These are phyloP conservation scores for Alternaria arbusti DNA, from an alignment of 2,329 filamentous ascomycete genomes.

Conservation along the genomic window DNA sequence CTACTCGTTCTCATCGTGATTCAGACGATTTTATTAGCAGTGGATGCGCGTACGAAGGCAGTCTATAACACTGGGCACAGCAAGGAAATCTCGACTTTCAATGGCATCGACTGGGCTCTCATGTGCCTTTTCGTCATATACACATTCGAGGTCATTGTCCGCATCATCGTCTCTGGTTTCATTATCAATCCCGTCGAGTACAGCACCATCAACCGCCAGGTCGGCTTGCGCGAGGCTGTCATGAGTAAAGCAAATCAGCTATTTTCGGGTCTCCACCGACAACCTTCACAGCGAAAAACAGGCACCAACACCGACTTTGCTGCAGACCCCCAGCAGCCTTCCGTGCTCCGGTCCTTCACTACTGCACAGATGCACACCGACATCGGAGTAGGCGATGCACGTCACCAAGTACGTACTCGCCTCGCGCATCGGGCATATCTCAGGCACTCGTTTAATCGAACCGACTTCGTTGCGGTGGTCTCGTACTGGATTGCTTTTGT, in stretches of 20 bases:
- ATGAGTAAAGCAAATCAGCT: conserved; percentile 77
- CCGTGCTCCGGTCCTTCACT: conserved; percentile 79
- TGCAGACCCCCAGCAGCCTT: conserved; percentile 57
- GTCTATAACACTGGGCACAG: conserved; percentile 58
- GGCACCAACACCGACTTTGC: conserved; percentile 44
- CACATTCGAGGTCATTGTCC: conserved; percentile 80
- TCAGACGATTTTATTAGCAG: conserved; percentile 84
- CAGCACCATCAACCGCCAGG: conserved; percentile 82
- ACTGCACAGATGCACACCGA: conserved; percentile 67
- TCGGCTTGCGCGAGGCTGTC: conserved; percentile 76
- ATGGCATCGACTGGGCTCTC: conserved; percentile 77
- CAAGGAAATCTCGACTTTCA: conserved; percentile 70
- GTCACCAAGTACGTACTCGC: conserved; percentile 82
- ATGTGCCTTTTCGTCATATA: conserved; percentile 87
- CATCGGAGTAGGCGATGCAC: conserved; percentile 62
- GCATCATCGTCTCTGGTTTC: conserved; percentile 91
- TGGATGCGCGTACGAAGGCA: conserved; percentile 79
- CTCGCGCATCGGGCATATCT: conserved; percentile 91
- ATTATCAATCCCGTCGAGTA: conserved; percentile 90
- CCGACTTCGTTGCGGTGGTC: conserved; percentile 94
- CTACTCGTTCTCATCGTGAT: conserved; percentile 87
- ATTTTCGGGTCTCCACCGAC: conserved; percentile 77
- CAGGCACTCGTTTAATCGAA: conserved; percentile 91
- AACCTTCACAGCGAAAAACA: conserved; percentile 67
- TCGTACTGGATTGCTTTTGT: conserved; percentile 92